phyloP scores from a whole-genome alignment of 257 asterid species.

The Petunia axillaris region DNA sequence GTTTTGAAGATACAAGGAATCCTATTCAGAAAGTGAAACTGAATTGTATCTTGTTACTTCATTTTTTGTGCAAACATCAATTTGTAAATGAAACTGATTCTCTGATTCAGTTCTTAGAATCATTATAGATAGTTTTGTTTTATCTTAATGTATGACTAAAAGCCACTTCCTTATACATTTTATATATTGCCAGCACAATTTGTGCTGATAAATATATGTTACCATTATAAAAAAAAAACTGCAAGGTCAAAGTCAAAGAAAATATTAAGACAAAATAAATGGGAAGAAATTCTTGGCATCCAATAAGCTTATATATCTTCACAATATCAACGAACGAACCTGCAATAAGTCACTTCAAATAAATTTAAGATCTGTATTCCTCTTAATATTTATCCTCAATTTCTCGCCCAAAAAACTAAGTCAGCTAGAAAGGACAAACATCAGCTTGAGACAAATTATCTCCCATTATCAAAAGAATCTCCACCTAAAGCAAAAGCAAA shows the following conservation, averaged over 20 bases:
- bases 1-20: too few relatives aligned
- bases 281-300: not conserved
- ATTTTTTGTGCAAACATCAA: too few relatives aligned
- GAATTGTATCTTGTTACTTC: too few relatives aligned
- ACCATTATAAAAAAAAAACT: not conserved
- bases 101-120: too few relatives aligned
- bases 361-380: not conserved
- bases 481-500: not conserved
- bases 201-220: too few relatives aligned
- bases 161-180: too few relatives aligned
- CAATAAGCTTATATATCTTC: not conserved
- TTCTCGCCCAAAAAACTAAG: constrained; percentile 12
- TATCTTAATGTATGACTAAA: too few relatives aligned
- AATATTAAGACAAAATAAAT: not conserved
- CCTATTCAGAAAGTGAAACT: too few relatives aligned
- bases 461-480: too few relatives aligned
- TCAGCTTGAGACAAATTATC: not conserved
- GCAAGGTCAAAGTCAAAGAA: not conserved
- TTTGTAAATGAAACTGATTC: too few relatives aligned
- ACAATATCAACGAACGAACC: not conserved
- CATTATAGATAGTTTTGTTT: too few relatives aligned
- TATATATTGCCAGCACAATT: too few relatives aligned
- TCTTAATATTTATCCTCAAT: not conserved
- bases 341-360: not conserved
- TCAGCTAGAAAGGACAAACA: constrained; percentile 3